These are phyloP conservation scores for Aspergillus viridinutans DNA, from an alignment of 2,329 filamentous ascomycete genomes.

Conservation along the genomic window DNA sequence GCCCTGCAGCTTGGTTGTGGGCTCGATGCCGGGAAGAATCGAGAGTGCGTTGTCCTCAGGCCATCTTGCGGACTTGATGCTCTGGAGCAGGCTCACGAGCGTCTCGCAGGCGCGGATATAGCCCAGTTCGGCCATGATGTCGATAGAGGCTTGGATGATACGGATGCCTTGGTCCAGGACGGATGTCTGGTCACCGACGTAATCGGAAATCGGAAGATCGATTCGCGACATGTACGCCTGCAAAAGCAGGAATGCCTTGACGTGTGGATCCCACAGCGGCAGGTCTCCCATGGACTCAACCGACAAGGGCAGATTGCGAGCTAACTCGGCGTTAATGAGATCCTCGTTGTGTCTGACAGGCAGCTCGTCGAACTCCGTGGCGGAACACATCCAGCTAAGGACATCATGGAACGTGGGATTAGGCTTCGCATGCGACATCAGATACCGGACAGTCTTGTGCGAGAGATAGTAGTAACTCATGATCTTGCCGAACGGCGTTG, in stretches of 20 bases:
- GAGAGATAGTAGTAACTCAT: slow-evolving; percentile 99
- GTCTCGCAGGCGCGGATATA: slow-evolving; percentile 70
- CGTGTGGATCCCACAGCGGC: slow-evolving; percentile 97
- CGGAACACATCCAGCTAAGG: slow-evolving; percentile 86
- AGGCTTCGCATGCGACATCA: slow-evolving; percentile 71
- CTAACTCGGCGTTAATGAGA: slow-evolving; percentile 87
- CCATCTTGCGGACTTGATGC: slow-evolving; percentile 90
- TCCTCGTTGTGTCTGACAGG: slow-evolving; percentile 98
- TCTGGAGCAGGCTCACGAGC: slow-evolving; percentile 84
- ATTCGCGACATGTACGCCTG: slow-evolving; percentile 95
- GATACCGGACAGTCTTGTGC: slow-evolving; percentile 85
- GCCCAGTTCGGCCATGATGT: slow-evolving; percentile 87
- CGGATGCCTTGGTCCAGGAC: slow-evolving; percentile 95
- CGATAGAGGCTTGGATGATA: slow-evolving; percentile 92
- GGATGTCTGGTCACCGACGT: slow-evolving; percentile 83
- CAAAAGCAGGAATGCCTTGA: slow-evolving; percentile 89
- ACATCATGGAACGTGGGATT: slow-evolving; percentile 75
- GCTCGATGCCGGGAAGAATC: slow-evolving; percentile 68
- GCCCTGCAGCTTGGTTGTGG: slow-evolving; percentile 20
- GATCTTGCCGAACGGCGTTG: slow-evolving; percentile 91
- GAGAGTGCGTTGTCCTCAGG: slow-evolving; percentile 73
- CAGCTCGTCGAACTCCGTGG: slow-evolving; percentile 94
- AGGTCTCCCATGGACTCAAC: slow-evolving; percentile 59
- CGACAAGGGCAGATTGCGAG: slow-evolving; percentile 70
- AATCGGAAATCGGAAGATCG: slow-evolving; percentile 90